These are phyloP conservation scores for Keithomyces neogunnii DNA, from an alignment of 2,329 filamentous ascomycete species.

Conservation along the genomic window DNA sequence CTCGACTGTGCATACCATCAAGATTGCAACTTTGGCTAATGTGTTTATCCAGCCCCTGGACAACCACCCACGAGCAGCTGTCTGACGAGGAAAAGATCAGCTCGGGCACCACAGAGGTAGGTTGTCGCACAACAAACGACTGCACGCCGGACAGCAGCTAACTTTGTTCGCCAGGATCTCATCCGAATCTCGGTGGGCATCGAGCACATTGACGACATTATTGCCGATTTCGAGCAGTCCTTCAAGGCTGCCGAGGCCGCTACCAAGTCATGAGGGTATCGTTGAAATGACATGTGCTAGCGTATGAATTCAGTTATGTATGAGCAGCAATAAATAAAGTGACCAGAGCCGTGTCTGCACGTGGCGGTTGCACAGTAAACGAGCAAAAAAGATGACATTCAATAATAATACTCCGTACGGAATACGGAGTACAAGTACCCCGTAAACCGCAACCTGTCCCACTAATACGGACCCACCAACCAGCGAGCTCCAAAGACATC, in stretches of 20 bases:
- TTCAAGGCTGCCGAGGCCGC: slow-evolving; percentile 55
- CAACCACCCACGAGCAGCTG: slow-evolving; percentile 90
- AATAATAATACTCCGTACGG: no score
- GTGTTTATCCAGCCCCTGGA: slow-evolving; percentile 55
- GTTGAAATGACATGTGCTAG: no score
- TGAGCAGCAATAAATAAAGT: no score
- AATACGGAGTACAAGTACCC: no score
- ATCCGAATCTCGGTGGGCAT: slow-evolving; percentile 94
- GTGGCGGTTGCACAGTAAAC: no score
- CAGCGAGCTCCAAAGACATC: neutral
- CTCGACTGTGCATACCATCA: no score
- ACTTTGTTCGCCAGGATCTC: slow-evolving; percentile 49
- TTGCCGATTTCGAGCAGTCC: slow-evolving; percentile 88
- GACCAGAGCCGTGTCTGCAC: no score
- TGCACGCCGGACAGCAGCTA: no score
- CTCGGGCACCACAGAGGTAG: slow-evolving; percentile 73
- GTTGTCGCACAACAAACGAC: slow-evolving; percentile 4
- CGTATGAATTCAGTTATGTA: no score
- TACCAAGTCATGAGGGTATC: slow-evolving; percentile 10
- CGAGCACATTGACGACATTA: slow-evolving; percentile 96
- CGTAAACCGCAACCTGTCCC: no score
- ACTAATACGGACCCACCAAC: no score
- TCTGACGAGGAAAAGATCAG: slow-evolving; percentile 69
- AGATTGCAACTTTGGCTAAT: neutral
- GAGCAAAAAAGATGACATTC: no score